Conservation (phyloP, 2,329 filamentous ascomycete species). For the Alternaria postmessia region DNA sequence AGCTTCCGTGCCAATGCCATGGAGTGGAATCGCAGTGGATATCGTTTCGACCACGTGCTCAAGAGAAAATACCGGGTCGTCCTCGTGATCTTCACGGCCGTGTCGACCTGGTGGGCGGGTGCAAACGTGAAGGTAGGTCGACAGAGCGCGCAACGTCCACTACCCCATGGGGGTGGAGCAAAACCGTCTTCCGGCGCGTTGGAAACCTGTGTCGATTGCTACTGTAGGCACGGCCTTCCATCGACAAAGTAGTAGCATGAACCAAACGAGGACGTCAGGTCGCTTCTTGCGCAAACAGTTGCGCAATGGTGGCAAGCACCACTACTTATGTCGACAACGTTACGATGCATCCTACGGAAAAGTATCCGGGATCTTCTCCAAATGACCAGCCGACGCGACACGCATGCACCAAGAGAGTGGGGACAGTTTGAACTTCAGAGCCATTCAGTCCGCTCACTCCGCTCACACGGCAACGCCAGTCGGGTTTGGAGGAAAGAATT, state of each 20-base stretch:
- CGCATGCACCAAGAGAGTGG: background rate
- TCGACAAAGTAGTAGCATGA: background rate
- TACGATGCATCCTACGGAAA: slow-evolving; percentile 1
- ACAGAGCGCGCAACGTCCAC: background rate
- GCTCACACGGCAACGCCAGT: background rate
- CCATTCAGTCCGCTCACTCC: background rate
- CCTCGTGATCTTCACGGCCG: slow-evolving; percentile 3
- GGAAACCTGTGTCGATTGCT: slow-evolving; percentile 14
- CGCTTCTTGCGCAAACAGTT: background rate
- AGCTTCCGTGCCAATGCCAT: slow-evolving; percentile 3
- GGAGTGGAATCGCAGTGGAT: background rate
- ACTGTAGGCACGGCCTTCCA: background rate
- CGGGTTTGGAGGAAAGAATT: background rate
- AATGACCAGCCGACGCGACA: background rate
- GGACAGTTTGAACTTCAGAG: background rate
- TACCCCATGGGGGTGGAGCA: slow-evolving; percentile 26
- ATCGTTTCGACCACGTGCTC: slow-evolving; percentile 2
- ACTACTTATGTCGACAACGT: background rate
- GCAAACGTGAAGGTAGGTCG: background rate
- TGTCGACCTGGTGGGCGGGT: slow-evolving; percentile 1
- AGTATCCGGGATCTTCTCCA: slow-evolving; percentile 1
- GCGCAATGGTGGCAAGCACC: background rate
- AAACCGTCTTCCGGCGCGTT: slow-evolving; percentile 17
- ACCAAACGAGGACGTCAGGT: background rate
- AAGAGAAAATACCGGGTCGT: slow-evolving; percentile 16